Base-by-base conservation (phyloP, 2,329 filamentous ascomycete genomes). In the Aureobasidium sp. region DNA sequence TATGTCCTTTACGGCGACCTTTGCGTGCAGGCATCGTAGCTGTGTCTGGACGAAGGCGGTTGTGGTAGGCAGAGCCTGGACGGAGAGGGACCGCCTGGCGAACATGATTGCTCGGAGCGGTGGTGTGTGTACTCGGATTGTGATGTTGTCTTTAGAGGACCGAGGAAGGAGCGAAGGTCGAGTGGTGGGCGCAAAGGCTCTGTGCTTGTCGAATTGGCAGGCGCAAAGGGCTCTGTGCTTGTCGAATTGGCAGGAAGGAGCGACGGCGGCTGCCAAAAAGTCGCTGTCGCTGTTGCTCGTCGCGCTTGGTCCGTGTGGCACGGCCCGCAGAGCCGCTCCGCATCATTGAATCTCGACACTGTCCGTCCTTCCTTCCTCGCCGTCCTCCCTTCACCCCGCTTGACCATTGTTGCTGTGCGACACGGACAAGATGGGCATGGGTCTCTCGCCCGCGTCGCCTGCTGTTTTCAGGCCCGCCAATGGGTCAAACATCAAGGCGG, bases 1-100 rank as follows among this genome's bases (percentile, higher is more conserved):
- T 29, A 86, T 73, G n/a, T 70, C 71, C 15, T 70, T 71, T 61
- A 71, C 67, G 21, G 74, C 72, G 31, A 75, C 74, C 53, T 72
- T 71, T 62, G 73, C 68, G 63, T 76, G 74, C 23, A 74, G 69
- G 60, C 66, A 65, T 42, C 74, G 73, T 35, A 63, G 46, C 51
- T 63, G 62, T 38, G 50, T 35, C 23, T 54, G 27, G 57, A 54
- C 37, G 40, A 61, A 23, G 40, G 59, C 23, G 21, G 60, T 45
- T 29, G 51, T 49, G 27, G 50, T 40, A 17, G 51, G 57, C 15
- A 49, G 37, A 23, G 57, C 29, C 23, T 45, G 57, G 54, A 61
- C 29, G 43, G 54, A 17, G 43, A 47, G 19, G 29, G 50, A 27
- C n/a, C 47, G 42, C 31, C 46, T 47, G 8, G 63, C 45, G 54